phyloP scores from a whole-genome alignment of 1,284 basidiomycete species.

The Cutaneotrichosporon dermatis region DNA sequence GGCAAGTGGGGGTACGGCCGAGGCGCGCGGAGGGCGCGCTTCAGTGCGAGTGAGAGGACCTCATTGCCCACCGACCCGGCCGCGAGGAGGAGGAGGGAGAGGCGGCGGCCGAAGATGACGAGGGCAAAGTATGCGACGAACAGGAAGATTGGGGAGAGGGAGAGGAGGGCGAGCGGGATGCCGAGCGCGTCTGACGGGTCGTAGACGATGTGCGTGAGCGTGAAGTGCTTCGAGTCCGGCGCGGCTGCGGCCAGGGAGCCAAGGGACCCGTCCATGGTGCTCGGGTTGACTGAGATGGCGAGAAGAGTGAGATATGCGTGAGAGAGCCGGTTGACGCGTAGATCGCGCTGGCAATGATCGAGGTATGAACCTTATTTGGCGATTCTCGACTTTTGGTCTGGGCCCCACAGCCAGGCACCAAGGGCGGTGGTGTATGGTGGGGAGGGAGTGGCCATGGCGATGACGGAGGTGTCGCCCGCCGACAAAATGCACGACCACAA shows the following conservation, averaged over 20 bases:
- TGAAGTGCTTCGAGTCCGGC: conserved; percentile 35
- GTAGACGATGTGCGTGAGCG: conserved; percentile 45
- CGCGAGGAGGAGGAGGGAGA: conserved; percentile 38
- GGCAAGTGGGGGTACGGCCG: conserved; percentile 15
- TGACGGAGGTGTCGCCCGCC: background rate
- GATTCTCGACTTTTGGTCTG: background rate
- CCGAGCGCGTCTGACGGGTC: conserved; percentile 38
- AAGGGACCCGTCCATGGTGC: background rate
- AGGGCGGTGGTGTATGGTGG: background rate
- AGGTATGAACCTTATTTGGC: no score
- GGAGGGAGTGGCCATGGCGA: background rate
- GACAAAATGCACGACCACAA: background rate
- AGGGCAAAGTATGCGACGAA: conserved; percentile 48
- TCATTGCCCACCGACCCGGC: conserved; percentile 41
- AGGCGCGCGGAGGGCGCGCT: conserved; percentile 26
- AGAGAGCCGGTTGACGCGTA: no score
- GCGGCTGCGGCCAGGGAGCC: background rate
- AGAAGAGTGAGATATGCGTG: background rate
- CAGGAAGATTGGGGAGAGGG: conserved; percentile 47
- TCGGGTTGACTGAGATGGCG: background rate
- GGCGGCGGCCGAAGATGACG: conserved; percentile 38
- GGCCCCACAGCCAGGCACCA: conserved; percentile 1
- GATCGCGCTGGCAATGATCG: no score
- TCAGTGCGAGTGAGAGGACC: conserved; percentile 32
- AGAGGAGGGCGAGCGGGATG: conserved; percentile 44